Base-by-base conservation (phyloP, 2,329 filamentous ascomycete genomes). In the Fusarium sp. region DNA sequence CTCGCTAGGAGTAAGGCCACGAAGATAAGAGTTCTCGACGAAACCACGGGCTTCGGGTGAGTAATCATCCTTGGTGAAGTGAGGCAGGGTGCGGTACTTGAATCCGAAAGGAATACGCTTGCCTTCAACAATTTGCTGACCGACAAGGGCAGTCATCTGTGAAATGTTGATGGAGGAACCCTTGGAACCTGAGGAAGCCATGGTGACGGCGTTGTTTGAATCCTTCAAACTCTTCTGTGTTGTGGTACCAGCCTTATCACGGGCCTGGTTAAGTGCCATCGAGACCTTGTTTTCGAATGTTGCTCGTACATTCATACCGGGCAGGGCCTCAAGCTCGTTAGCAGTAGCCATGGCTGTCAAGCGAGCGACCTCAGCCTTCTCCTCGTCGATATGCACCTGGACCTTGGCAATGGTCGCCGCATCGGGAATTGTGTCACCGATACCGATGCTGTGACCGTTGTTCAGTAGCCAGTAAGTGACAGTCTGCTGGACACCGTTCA, bases 11-110 rank as follows among this genome's bases (percentile, higher is more conserved):
- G 97, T 99, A 62, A 99, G 84, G 57, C 96, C 96, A 84, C 96
- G 93, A 14, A 99, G 88, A 75, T 99, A 99, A 0, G 96, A 99
- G 82, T 99, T 99, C 81, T 99, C 96, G 21, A 99, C 96, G 77
- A 99, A 99, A 42, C 96, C 96, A 83, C 96, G 91, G 45, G 96
- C 95, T 79, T 98, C 94, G 13, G 96, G 94, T 21, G 95, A 98
- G 80, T 98, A 99, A 80, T 99, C 97, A 75, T 99, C 97, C 84
- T 99, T 99, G 70, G 96, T 97, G 81, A 99, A 99, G 81, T 99
- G 96, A 5, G 96, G 96, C 62, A 99, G 84, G 1, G 96, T 97
- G 53, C 96, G 91, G 79, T 99, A 98, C 80, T 98, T 98, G 89
- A 99, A 99, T 22, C 97, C 96, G 77, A 98, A 99, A 1, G 96